Evolutionary conservation across 768 basidiomycete genomes (phyloP).

Genomic region (Trichaptum fuscoviolaceum): DNA sequence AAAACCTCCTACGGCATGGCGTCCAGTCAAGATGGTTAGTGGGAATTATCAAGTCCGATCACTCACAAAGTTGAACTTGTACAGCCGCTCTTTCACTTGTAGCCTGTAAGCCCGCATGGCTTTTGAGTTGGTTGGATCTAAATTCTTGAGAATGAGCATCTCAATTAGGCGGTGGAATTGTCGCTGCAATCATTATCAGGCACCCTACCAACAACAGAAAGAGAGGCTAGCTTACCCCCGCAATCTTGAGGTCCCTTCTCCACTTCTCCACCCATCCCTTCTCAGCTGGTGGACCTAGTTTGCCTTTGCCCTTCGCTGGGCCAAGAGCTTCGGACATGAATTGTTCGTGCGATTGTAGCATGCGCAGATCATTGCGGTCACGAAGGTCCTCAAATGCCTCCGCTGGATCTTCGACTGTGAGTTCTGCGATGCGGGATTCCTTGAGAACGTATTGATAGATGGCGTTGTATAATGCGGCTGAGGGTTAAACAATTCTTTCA

Average conservation of each 20-base stretch:
- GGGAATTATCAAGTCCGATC: neutral
- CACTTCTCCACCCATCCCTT: conserved; percentile 75
- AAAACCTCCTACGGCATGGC: conserved; percentile 65
- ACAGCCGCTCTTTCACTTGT: conserved; percentile 92
- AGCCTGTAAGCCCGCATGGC: conserved; percentile 67
- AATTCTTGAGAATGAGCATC: conserved; percentile 75
- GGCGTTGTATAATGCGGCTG: conserved; percentile 83
- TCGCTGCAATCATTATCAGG: conserved; percentile 43
- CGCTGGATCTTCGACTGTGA: conserved; percentile 96
- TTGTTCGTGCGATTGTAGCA: conserved; percentile 56
- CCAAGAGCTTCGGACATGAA: conserved; percentile 75
- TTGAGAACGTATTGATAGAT: conserved; percentile 74
- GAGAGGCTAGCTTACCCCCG: conserved; percentile 50
- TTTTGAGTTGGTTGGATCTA: conserved; percentile 56
- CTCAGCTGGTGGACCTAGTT: conserved; percentile 73
- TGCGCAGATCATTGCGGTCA: conserved; percentile 84
- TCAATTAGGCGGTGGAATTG: conserved; percentile 92
- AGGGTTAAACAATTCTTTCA: conserved; percentile 6
- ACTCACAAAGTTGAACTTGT: conserved; percentile 91
- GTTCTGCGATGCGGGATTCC: conserved; percentile 70
- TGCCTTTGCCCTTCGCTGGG: conserved; percentile 40
- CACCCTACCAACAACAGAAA: neutral
- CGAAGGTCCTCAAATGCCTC: conserved; percentile 97
- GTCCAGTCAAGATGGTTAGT: neutral
- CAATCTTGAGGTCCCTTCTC: conserved; percentile 83